A percentile compares a stretch with the other conserved stretches of the same genome.
These are phyloP conservation scores for Helotiales sp. DNA, from an alignment of 2,329 filamentous ascomycete genomes.

Conservation along the genomic window DNA sequence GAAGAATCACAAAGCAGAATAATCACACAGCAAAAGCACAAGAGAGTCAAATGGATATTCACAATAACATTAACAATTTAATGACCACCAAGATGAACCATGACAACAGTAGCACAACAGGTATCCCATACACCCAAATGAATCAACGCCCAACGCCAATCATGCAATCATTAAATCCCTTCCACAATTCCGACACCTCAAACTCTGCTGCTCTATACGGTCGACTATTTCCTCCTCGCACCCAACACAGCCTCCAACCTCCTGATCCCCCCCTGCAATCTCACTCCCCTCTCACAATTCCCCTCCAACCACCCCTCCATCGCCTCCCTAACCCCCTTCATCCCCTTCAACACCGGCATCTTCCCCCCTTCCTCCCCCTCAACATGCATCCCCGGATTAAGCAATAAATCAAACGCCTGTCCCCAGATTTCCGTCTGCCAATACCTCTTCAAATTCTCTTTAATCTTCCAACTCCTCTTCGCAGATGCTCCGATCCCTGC, in stretches of 20 bases:
- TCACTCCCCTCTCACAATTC: slow-evolving; percentile 78
- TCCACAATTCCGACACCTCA: too few relatives aligned
- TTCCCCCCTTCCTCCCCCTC: slow-evolving; percentile 62
- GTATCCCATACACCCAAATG: neutral
- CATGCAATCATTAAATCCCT: neutral
- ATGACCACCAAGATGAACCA: neutral
- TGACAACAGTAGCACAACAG: neutral
- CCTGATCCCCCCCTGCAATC: slow-evolving; percentile 69
- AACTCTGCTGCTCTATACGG: neutral
- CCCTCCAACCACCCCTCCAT: slow-evolving; percentile 84
- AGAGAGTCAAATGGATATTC: neutral
- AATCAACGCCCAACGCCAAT: neutral
- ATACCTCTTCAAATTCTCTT: slow-evolving; percentile 86
- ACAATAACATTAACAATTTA: neutral
- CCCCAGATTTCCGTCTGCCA: slow-evolving; percentile 95
- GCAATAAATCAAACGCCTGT: slow-evolving; percentile 77
- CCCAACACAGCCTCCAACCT: slow-evolving; percentile 51
- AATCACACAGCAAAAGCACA: neutral
- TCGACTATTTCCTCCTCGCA: slow-evolving; percentile 23
- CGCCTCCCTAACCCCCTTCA: slow-evolving; percentile 67
- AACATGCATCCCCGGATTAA: slow-evolving; percentile 76
- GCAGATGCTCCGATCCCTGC: slow-evolving; percentile 55
- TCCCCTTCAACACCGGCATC: slow-evolving; percentile 72
- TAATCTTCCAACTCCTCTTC: slow-evolving; percentile 71
- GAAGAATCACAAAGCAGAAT: neutral